Percentiles rank a stretch among this genome's conserved stretches.
These are phyloP conservation scores for Mangifera indica DNA, from an alignment of 345 rosid genomes.

Conservation along the genomic window DNA sequence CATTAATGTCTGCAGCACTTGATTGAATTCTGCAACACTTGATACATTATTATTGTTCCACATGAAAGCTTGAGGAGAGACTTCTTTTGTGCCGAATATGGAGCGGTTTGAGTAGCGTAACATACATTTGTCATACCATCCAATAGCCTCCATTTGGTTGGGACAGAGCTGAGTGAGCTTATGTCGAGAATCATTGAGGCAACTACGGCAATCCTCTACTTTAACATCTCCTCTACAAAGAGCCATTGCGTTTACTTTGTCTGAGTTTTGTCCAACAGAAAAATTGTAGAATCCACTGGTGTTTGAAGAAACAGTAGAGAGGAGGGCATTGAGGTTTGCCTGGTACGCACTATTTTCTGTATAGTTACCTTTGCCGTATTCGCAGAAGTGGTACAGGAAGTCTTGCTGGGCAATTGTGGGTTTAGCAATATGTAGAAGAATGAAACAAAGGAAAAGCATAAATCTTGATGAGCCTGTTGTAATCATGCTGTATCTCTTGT, in stretches of 20 bases:
- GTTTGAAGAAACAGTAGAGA: constrained; percentile 19
- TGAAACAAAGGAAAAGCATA: not conserved
- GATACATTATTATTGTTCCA: too few relatives aligned
- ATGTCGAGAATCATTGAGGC: too few relatives aligned
- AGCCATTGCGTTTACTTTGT: constrained; percentile 11
- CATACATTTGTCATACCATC: too few relatives aligned
- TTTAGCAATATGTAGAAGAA: not conserved
- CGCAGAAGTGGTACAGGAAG: not conserved
- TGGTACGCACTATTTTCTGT: constrained; percentile 20
- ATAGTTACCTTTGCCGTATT: constrained; percentile 12
- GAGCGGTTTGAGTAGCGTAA: too few relatives aligned
- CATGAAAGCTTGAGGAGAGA: too few relatives aligned
- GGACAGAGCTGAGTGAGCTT: too few relatives aligned
- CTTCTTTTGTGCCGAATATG: too few relatives aligned
- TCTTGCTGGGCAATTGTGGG: not conserved
- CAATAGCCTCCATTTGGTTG: too few relatives aligned
- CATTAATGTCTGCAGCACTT: constrained; percentile 13
- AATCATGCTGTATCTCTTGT: not conserved
- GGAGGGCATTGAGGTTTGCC: constrained; percentile 23
- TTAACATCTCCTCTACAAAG: too few relatives aligned
- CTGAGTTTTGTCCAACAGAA: constrained; percentile 12
- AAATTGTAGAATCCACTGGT: constrained; percentile 25
- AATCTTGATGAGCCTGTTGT: not conserved
- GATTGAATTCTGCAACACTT: constrained; percentile 12
- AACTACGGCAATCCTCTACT: too few relatives aligned